Evolutionary conservation across 2,329 filamentous ascomycete genomes (phyloP), one percentile per base, ranked within the genome.

Genomic region (Penicillium freii): DNA sequence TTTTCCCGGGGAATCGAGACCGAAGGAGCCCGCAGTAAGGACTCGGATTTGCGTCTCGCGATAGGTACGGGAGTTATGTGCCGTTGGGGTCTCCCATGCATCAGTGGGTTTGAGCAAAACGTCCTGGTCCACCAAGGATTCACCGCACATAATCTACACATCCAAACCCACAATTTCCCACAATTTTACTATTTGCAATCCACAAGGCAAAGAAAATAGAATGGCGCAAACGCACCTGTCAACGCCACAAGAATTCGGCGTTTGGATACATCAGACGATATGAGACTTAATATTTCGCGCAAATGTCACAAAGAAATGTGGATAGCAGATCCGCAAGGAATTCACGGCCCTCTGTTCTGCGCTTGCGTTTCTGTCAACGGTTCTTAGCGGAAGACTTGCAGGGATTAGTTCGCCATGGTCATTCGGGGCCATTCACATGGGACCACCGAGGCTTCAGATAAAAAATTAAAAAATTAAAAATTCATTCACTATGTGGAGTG

Each of bases 211-310:
- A 31, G 17, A 31, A 25, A 36, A 43, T 19, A 36, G 27, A 47
- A 59, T 61, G n/a, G 21, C 36, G 5, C 39, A 53, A 57, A 43
- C 43, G 27, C 23, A 38, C 39, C 19, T 44, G 40, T 25, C 33
- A 34, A 43, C 56, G 57, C 59, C 59, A 61, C 57, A 19, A 36
- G 47, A 27, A 57, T 54, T 62, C 39, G 40, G 46, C 31, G 44
- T 52, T 57, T 63, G 42, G 61, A 63, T 53, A 59, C 40, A 54
- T 61, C 62, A 49, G 56, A 50, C 38, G 11, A 51, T 52, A 47
- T 53, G 57, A 52, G 43, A 51, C 23, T 46, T 36, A 25, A 27
- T 13, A 46, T 38, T 38, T 55, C 21, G 45, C 8, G 15, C 29
- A 52, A 52, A 38, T 47, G 45, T 50, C 38, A 57, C 56, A 56